Conservation (phyloP, 2,329 filamentous ascomycete species). For the Epichloe elymi region DNA sequence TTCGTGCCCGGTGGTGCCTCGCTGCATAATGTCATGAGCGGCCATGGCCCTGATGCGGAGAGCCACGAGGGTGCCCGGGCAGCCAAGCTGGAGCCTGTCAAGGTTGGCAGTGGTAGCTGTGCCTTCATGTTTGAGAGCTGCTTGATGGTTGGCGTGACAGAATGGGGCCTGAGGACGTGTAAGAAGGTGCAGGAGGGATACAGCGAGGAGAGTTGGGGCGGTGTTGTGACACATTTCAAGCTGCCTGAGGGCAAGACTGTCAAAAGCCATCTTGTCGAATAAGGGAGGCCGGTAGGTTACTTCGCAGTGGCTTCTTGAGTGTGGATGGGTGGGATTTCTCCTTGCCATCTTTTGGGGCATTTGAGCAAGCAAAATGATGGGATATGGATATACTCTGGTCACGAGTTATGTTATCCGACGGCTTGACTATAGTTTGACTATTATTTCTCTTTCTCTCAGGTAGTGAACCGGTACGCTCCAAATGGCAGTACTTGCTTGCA, state of each 20-base stretch:
- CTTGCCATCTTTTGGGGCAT: too few relatives aligned
- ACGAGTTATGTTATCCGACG: too few relatives aligned
- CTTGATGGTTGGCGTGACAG: slow-evolving; percentile 57
- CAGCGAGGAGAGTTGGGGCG: slow-evolving; percentile 67
- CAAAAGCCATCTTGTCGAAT: slow-evolving; percentile 10
- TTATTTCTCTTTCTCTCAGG: too few relatives aligned
- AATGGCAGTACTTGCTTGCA: too few relatives aligned
- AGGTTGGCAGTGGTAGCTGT: slow-evolving; percentile 48
- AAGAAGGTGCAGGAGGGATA: slow-evolving; percentile 34
- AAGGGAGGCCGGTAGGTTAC: not conserved
- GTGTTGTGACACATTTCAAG: slow-evolving; percentile 50
- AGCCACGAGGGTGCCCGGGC: slow-evolving; percentile 43
- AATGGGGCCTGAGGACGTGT: slow-evolving; percentile 53
- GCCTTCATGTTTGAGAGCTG: slow-evolving; percentile 61
- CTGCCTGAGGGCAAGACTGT: slow-evolving; percentile 23
- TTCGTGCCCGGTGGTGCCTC: slow-evolving; percentile 46
- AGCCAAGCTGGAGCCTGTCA: slow-evolving; percentile 38
- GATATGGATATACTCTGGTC: too few relatives aligned
- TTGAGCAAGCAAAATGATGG: too few relatives aligned
- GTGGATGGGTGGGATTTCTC: too few relatives aligned
- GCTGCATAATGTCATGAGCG: slow-evolving; percentile 60
- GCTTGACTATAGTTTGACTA: too few relatives aligned
- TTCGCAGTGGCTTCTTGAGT: too few relatives aligned
- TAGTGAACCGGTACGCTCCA: too few relatives aligned
- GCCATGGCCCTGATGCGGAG: slow-evolving; percentile 47